Evolutionary conservation across 345 rosid species (phyloP).

Genomic region (Pugionium cornutum): DNA sequence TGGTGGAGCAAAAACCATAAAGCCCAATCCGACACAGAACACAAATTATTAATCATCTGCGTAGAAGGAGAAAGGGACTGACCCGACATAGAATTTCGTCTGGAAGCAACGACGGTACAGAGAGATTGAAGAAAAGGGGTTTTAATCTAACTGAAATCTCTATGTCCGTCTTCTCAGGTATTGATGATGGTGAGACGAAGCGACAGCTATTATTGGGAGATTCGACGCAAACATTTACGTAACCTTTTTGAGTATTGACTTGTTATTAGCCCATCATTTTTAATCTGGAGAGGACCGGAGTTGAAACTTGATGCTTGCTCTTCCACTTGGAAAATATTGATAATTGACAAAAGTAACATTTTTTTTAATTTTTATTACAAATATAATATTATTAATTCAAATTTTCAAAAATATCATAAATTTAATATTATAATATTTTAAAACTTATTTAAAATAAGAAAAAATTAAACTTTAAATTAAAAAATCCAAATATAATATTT

Average conservation of each 20-base stretch:
- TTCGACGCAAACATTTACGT: slow-evolving; percentile 4
- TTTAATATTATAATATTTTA: no score
- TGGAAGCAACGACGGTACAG: not conserved
- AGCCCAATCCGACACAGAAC: not conserved
- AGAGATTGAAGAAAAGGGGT: not conserved
- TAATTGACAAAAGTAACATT: no score
- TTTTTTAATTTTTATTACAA: no score
- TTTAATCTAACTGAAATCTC: not conserved
- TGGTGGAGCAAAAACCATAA: not conserved
- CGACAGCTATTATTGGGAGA: slow-evolving; percentile 13
- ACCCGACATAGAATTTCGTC: slow-evolving; percentile 26
- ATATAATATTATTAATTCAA: no score
- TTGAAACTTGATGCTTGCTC: not conserved
- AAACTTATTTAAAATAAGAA: no score
- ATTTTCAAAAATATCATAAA: no score
- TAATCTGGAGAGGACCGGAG: not conserved
- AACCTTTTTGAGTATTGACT: not conserved
- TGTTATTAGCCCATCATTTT: slow-evolving; percentile 3
- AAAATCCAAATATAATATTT: no score
- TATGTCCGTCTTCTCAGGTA: not conserved
- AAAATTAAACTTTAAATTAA: no score
- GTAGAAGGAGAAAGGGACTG: not conserved
- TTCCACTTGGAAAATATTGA: no score
- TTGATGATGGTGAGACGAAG: slow-evolving; percentile 3
- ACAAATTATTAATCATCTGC: slow-evolving; percentile 9